These are phyloP conservation scores for Camptophora hylomeconis DNA, from an alignment of 2,329 filamentous ascomycete species.

Conservation along the genomic window DNA sequence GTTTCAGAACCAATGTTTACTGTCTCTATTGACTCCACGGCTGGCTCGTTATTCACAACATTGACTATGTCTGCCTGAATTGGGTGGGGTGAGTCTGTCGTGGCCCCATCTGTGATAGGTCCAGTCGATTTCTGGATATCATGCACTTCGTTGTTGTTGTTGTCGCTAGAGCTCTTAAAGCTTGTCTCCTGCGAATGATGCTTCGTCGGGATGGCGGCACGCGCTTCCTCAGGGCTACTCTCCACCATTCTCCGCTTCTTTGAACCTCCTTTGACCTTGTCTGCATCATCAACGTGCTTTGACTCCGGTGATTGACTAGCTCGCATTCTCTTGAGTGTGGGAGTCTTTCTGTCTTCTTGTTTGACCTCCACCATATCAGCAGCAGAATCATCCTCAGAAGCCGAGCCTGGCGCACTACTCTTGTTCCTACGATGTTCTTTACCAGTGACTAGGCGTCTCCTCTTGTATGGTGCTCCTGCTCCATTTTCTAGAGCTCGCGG, in stretches of 20 bases:
- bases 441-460: slow-evolving; percentile 17
- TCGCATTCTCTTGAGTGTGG: slow-evolving; percentile 27
- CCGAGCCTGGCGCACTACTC: slow-evolving; percentile 19
- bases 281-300: slow-evolving; percentile 5
- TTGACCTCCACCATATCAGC: slow-evolving; percentile 7
- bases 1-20: no score
- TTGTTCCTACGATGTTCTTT: slow-evolving; percentile 16
- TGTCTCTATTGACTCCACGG: no score
- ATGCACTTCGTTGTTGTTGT: no score
- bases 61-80: no score
- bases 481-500: slow-evolving; percentile 11
- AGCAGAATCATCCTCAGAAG: slow-evolving; percentile 16
- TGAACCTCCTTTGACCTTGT: slow-evolving; percentile 18
- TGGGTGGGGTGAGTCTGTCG: no score
- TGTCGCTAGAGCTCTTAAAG: no score
- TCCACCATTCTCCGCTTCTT: slow-evolving; percentile 33
- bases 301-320: slow-evolving; percentile 24
- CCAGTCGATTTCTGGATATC: no score
- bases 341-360: slow-evolving; percentile 5
- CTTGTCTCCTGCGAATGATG: no score
- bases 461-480: slow-evolving; percentile 10
- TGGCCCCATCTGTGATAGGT: no score
- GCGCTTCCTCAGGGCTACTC: slow-evolving; percentile 23
- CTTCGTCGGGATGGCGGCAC: no score
- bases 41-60: no score